phyloP scores from a whole-genome alignment of 2,329 filamentous ascomycete species.

The Beauveria pseudobassiana region DNA sequence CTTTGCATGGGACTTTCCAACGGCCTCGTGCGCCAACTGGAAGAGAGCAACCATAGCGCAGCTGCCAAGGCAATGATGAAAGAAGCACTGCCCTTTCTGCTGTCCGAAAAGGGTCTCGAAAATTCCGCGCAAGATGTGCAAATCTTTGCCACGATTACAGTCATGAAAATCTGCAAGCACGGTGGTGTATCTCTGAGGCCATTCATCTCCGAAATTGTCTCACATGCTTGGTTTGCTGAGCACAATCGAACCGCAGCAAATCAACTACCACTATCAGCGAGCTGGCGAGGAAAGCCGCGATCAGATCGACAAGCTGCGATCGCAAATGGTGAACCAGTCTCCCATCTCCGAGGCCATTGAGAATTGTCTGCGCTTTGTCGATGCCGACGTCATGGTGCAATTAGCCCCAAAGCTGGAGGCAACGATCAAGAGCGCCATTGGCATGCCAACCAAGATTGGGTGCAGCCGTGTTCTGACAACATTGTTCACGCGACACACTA shows the following conservation, averaged over 20 bases:
- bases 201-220: constrained; percentile 75
- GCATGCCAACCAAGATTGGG: constrained; percentile 89
- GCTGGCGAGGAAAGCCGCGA: constrained; percentile 81
- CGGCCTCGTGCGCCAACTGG: constrained; percentile 75
- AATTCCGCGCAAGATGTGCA: constrained; percentile 84
- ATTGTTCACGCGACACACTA: constrained; percentile 70
- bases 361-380: constrained; percentile 75
- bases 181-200: constrained; percentile 70
- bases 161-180: constrained; percentile 86
- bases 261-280: constrained; percentile 91
- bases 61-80: constrained; percentile 73
- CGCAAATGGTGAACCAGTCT: constrained; percentile 73
- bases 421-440: constrained; percentile 78
- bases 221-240: constrained; percentile 76
- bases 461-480: constrained; percentile 80
- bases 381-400: constrained; percentile 67
- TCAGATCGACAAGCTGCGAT: constrained; percentile 80
- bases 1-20: constrained; percentile 81
- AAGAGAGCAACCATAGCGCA: constrained; percentile 64
- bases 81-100: constrained; percentile 80
- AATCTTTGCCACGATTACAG: constrained; percentile 70
- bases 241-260: constrained; percentile 77
- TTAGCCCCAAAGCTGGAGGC: constrained; percentile 66
- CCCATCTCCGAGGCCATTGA: constrained; percentile 92
- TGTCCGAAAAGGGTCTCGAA: constrained; percentile 84